Percentiles rank a stretch among this genome's conserved stretches.
These are phyloP conservation scores for Aspergillus thermomutatus DNA, from an alignment of 2,329 filamentous ascomycete genomes.

Conservation along the genomic window DNA sequence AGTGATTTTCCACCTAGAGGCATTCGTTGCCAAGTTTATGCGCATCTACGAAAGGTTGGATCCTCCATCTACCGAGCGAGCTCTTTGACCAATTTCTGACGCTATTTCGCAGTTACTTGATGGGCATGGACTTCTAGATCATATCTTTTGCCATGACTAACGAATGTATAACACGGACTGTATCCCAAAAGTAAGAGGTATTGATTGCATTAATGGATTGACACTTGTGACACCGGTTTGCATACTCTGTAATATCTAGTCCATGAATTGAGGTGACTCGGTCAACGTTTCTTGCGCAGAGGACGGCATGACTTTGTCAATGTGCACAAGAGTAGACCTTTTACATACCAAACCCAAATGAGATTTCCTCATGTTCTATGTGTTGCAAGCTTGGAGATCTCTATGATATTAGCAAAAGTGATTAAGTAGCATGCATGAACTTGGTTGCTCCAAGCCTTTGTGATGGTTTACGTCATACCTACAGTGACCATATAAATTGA, in stretches of 20 bases:
- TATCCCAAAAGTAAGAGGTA: slow-evolving; percentile 1
- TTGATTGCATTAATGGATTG: slow-evolving; percentile 1
- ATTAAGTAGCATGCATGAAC: background rate
- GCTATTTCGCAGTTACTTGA: slow-evolving; percentile 47
- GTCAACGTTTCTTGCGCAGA: background rate
- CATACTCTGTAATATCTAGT: background rate
- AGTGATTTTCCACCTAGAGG: slow-evolving; percentile 96
- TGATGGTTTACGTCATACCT: slow-evolving; percentile 10
- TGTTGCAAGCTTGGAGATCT: background rate
- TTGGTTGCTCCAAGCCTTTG: background rate
- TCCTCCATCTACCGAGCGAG: background rate
- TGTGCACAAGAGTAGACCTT: background rate
- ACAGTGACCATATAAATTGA: background rate
- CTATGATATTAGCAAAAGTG: background rate
- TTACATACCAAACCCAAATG: background rate
- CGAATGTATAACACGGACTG: slow-evolving; percentile 22
- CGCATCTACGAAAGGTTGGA: slow-evolving; percentile 83
- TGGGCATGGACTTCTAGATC: slow-evolving; percentile 72
- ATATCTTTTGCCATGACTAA: slow-evolving; percentile 21
- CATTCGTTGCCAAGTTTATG: slow-evolving; percentile 99
- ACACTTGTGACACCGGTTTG: background rate
- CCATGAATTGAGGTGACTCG: background rate
- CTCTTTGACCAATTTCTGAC: slow-evolving; percentile 29
- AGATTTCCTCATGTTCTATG: background rate
- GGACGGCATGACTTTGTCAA: background rate